Evolutionary conservation across 345 rosid genomes (phyloP).

Genomic region (Hirschfeldia incana): DNA sequence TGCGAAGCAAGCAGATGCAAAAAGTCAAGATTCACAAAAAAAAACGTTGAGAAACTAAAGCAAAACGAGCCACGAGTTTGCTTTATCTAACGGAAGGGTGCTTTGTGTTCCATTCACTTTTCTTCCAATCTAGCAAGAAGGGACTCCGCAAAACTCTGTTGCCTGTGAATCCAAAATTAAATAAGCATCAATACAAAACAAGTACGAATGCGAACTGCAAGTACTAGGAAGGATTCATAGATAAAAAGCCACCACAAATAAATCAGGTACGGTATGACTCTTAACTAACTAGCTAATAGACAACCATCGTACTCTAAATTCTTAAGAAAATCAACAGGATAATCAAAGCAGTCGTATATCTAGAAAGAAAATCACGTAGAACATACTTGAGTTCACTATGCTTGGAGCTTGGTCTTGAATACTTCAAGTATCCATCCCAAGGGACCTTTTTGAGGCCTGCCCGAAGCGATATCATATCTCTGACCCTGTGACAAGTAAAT

Average conservation of each 20-base stretch:
- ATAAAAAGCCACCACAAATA: not conserved
- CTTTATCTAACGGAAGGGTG: not conserved
- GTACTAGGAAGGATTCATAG: not conserved
- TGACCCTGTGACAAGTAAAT: slow-evolving; percentile 54
- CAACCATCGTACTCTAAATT: not conserved
- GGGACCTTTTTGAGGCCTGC: slow-evolving; percentile 97
- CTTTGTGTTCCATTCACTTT: slow-evolving; percentile 44
- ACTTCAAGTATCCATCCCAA: slow-evolving; percentile 98
- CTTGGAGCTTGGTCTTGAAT: slow-evolving; percentile 92
- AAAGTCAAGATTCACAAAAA: slow-evolving; percentile 3
- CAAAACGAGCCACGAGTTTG: slow-evolving; percentile 2
- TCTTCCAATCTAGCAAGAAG: slow-evolving; percentile 77
- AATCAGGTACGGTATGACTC: not conserved
- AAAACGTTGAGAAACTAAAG: slow-evolving; percentile 7
- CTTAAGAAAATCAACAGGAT: slow-evolving; percentile 2
- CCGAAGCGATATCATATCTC: slow-evolving; percentile 84
- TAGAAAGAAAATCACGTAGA: slow-evolving; percentile 13
- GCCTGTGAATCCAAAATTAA: slow-evolving; percentile 56
- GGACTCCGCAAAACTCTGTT: slow-evolving; percentile 84
- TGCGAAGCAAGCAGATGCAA: no score
- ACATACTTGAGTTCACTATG: slow-evolving; percentile 95
- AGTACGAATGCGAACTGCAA: not conserved
- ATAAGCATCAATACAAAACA: slow-evolving; percentile 12
- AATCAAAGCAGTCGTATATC: not conserved
- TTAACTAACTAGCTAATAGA: not conserved